These are phyloP conservation scores for Mycena sanguinolenta DNA, from an alignment of 768 basidiomycete species.

Conservation along the genomic window DNA sequence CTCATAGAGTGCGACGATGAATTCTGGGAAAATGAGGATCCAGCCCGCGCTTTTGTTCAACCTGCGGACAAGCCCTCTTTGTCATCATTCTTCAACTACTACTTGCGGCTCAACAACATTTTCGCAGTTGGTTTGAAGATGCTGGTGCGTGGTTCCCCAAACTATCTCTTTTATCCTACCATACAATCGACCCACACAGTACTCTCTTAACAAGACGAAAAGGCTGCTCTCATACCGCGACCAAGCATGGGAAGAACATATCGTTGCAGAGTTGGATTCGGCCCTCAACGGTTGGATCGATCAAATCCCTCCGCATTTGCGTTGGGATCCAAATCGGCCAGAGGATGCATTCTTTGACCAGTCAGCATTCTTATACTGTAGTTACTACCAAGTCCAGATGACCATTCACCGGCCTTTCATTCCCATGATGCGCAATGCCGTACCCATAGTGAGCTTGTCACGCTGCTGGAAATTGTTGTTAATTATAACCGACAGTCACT, in stretches of 20 bases:
- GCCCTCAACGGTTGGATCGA: slow-evolving; percentile 77
- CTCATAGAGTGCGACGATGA: slow-evolving; percentile 68
- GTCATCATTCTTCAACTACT: slow-evolving; percentile 57
- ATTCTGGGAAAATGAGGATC: slow-evolving; percentile 39
- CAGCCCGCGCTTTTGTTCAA: slow-evolving; percentile 58
- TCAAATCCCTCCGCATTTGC: slow-evolving; percentile 28
- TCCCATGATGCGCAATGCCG: slow-evolving; percentile 40
- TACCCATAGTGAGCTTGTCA: neutral
- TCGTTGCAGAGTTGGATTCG: slow-evolving; percentile 81
- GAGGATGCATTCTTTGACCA: slow-evolving; percentile 53
- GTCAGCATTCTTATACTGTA: slow-evolving; percentile 52
- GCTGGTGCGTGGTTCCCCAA: neutral
- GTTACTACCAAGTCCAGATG: slow-evolving; percentile 61
- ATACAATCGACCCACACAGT: slow-evolving; percentile 51
- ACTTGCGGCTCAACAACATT: slow-evolving; percentile 61
- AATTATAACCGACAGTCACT: slow-evolving; percentile 33
- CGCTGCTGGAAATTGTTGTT: too few relatives aligned
- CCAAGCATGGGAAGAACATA: slow-evolving; percentile 69
- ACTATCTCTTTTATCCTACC: too few relatives aligned
- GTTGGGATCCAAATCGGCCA: slow-evolving; percentile 58
- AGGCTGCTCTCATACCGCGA: slow-evolving; percentile 59
- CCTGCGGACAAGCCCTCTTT: slow-evolving; percentile 56
- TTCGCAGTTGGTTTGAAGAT: slow-evolving; percentile 54
- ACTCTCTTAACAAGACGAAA: slow-evolving; percentile 76
- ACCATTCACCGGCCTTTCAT: slow-evolving; percentile 66